phyloP scores from a whole-genome alignment of 2,329 filamentous ascomycete species.

The Gnomoniopsis smithogilvyi region DNA sequence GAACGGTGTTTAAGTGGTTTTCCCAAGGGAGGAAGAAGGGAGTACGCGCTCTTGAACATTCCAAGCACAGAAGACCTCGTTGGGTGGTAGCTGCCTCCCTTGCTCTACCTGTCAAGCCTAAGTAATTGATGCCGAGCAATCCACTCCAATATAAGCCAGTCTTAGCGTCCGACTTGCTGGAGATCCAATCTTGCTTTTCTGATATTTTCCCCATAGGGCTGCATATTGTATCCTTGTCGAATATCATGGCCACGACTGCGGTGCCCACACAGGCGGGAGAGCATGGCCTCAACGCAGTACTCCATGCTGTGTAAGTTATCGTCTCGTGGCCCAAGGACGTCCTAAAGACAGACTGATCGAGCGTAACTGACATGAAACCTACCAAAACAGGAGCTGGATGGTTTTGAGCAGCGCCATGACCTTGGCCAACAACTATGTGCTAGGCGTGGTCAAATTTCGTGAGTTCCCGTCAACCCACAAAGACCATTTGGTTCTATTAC shows the following conservation, averaged over 20 bases:
- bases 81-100: neutral
- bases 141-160: neutral
- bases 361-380: neutral
- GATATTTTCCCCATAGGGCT: neutral
- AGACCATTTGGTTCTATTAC: neutral
- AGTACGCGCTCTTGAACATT: neutral
- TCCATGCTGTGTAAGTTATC: neutral
- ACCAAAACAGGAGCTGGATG: neutral
- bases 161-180: too few relatives aligned
- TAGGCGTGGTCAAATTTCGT: neutral
- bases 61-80: neutral
- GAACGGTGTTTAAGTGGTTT: neutral
- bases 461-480: neutral
- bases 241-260: neutral
- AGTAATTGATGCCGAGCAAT: too few relatives aligned
- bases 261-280: neutral
- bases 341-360: neutral
- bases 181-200: neutral
- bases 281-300: neutral
- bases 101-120: too few relatives aligned
- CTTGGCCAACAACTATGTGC: neutral
- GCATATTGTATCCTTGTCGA: neutral
- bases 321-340: too few relatives aligned
- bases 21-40: neutral
- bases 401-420: neutral